Base-by-base conservation (phyloP, 305 asterid species). In the Caryopteris hybrid region DNA sequence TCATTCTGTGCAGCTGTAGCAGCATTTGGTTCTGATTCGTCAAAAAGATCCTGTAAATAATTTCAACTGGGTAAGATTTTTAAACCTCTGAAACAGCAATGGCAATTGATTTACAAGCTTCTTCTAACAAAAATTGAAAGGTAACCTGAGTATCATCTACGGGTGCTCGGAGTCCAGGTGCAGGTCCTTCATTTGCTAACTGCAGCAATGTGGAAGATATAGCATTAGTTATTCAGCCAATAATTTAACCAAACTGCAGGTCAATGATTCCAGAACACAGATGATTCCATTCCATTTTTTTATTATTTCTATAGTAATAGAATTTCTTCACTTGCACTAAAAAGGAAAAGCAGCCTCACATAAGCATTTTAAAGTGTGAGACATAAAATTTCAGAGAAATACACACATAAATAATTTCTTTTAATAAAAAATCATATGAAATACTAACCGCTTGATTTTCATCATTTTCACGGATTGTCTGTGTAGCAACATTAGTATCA, bases 61-160 rank as follows among this genome's bases (percentile, higher is more conserved):
- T 0, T 36, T 6, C 64, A 63, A 57, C 51, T 53, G 64, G 68
- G 54, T 52, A 71, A 70, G 66, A 45, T 18, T 68, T 73, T 39
- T 41, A 59, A 71, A 61, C 59, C 71, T 38, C 78, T 48, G 48
- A 55, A 54, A 33, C 61, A 50, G 52, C 58, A 31, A 65, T 23
- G 38, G 17, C 34, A 60, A 58, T 34, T 36, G 52, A 27, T 70
- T 12, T 59, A 13, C 45, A 66, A 75, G 67, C 55, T 74, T 64
- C 57, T 34, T 42, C 47, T 36, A 63, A 68, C 53, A 69, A n/a
- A 76, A 33, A 34, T 36, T 8, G 18, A 72, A 67, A 50, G 70
- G 55, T 66, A 74, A 92, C 96, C 96, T 93, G 84, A 33, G 92
- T 90, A 74, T 83, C 90, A 60, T 78, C 70, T 61, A 81, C 78